Evolutionary conservation across 164 flowering plant species (phyloP), one percentile per base, ranked within the genome.

Genomic region (Liriodendron chinense): DNA sequence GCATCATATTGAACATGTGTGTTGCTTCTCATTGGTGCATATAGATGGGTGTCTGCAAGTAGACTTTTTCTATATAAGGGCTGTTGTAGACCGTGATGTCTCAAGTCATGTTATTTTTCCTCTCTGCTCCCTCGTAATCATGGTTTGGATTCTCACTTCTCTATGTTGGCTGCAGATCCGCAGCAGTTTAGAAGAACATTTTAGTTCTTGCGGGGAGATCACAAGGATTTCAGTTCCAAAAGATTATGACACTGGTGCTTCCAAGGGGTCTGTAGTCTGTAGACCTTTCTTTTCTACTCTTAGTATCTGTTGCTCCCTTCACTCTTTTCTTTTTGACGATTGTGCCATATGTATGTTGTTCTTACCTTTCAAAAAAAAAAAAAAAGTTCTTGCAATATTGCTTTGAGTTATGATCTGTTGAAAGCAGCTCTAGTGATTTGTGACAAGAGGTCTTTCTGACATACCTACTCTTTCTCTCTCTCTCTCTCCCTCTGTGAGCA

Each of bases 131-230:
- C 18, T 12, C 20, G 59, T 53, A 12, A 12, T 16, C 18, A 1
- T 53, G 59, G 59, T 16, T 53, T 53, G 59, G 16, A 53, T 53
- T 12, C 69, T 74, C 14, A 66, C 26, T 47, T 25, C 1, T 9
- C 25, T 53, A 24, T 74, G 49, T 23, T 66, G 63, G 18, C 49
- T 47, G 57, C 89, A 94, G 98, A 49, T 87, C 50, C 87, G 85
- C 63, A 81, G 79, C 74, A 26, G 86, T 6, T 76, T 96, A 66
- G 74, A 81, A 65, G 88, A 91, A 62, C 92, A 86, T 77, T 96
- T 96, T 84, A 87, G 88, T 0, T 64, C 86, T 0, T 96, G 99
- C 80, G 99, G 99, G 28, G 93, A 90, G 34, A 84, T 94, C 49
- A 34, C 84, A 9, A 88, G 97, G 83, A 23, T 91, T 9, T 77